A percentile compares a stretch with the other conserved stretches of the same genome.
Conservation (phyloP, 176 grass and related monocot genomes). For the Oryza punctata region DNA sequence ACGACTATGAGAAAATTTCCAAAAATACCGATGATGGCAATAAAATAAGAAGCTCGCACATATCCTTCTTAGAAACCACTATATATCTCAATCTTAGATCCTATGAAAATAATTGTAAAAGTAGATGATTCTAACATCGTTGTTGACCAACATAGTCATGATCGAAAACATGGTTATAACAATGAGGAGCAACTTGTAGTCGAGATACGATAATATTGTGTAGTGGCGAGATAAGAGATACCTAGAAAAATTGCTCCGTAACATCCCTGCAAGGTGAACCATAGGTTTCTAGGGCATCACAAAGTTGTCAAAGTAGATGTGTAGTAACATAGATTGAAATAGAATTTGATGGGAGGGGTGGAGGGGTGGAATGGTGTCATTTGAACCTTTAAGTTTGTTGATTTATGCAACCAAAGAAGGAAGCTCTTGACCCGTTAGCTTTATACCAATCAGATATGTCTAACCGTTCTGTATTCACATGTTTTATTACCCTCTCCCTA, state of each 20-base stretch:
- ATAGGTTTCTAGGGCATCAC: too few relatives aligned
- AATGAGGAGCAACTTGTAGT: too few relatives aligned
- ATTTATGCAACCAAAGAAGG: too few relatives aligned
- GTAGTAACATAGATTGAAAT: background rate
- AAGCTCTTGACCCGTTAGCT: too few relatives aligned
- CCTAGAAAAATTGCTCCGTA: background rate
- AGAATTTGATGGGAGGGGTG: background rate
- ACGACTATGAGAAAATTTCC: background rate
- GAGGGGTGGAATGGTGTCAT: background rate
- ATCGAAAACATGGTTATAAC: too few relatives aligned
- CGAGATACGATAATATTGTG: background rate
- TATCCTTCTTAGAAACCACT: background rate
- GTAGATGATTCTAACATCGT: background rate
- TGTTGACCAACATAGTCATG: background rate
- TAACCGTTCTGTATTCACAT: background rate
- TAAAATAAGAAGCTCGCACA: accelerated
- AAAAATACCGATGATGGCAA: background rate
- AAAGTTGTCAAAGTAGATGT: too few relatives aligned
- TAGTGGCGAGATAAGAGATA: background rate
- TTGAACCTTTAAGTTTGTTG: too few relatives aligned
- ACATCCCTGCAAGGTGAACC: too few relatives aligned
- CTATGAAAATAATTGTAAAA: too few relatives aligned
- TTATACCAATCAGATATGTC: background rate
- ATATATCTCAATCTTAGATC: background rate
- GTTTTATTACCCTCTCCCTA: background rate